Evolutionary conservation across 2,329 filamentous ascomycete genomes (phyloP).

Genomic region (Colletotrichum liriopes): DNA sequence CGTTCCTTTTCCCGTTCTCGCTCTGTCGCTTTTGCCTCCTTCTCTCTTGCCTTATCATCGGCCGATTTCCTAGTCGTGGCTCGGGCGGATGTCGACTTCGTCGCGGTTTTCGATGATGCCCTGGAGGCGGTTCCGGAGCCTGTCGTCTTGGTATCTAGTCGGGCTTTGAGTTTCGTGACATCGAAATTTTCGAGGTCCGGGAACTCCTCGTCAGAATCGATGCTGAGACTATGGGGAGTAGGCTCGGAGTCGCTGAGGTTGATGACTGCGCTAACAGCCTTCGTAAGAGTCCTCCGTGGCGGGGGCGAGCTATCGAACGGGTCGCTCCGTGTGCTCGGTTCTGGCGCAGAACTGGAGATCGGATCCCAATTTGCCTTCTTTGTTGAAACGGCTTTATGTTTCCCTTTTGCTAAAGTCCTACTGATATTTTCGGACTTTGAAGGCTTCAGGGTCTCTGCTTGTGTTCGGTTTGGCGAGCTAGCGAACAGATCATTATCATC

Average conservation of each 20-base stretch:
- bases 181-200: constrained; percentile 63
- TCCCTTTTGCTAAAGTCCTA: constrained; percentile 1
- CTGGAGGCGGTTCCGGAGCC: constrained; percentile 12
- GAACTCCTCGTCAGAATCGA: constrained; percentile 62
- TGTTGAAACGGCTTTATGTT: constrained; percentile 41
- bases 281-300: constrained; percentile 12
- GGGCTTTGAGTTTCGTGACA: constrained; percentile 47
- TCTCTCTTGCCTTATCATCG: constrained; percentile 59
- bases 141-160: constrained; percentile 45
- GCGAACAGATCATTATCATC: constrained; percentile 21
- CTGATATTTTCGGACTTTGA: background rate
- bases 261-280: constrained; percentile 49
- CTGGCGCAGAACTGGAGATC: constrained; percentile 69
- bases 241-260: constrained; percentile 54
- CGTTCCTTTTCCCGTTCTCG: constrained; percentile 70
- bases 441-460: background rate
- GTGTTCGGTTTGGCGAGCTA: background rate
- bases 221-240: background rate
- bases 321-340: constrained; percentile 44
- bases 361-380: constrained; percentile 61
- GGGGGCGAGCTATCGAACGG: constrained; percentile 40
- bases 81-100: constrained; percentile 32
- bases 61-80: constrained; percentile 50
- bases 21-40: constrained; percentile 61
- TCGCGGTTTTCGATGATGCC: constrained; percentile 22